Evolutionary conservation across 306 rosid genomes (phyloP).

Genomic region (Vicia villosa): DNA sequence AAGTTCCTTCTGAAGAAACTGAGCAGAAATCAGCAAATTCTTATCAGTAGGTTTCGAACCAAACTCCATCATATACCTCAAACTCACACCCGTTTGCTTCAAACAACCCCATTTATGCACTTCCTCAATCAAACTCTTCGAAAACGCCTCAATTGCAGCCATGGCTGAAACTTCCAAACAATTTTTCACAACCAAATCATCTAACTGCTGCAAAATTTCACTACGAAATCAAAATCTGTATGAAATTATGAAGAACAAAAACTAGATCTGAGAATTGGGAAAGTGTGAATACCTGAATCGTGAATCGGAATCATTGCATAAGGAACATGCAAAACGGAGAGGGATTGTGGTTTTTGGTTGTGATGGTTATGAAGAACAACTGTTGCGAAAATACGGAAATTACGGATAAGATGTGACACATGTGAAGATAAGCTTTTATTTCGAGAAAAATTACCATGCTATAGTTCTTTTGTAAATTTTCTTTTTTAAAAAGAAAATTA

Average conservation of each 20-base stretch:
- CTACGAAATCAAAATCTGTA: neutral
- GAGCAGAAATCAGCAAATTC: conserved; percentile 75
- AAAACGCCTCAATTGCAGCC: conserved; percentile 67
- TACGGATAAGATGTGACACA: neutral
- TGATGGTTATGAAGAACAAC: neutral
- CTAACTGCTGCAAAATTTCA: neutral
- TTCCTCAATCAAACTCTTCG: conserved; percentile 69
- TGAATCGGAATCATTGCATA: neutral
- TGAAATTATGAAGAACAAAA: neutral
- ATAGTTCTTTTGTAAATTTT: too few species aligned
- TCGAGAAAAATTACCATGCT: neutral
- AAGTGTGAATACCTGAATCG: neutral
- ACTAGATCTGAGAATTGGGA: neutral
- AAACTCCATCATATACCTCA: conserved; percentile 89
- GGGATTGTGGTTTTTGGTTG: neutral
- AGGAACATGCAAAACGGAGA: neutral
- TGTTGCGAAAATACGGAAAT: neutral
- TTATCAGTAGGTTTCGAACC: conserved; percentile 59
- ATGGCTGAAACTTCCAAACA: conserved; percentile 22
- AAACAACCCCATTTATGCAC: conserved; percentile 78
- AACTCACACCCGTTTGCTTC: conserved; percentile 84
- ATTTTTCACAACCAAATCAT: neutral
- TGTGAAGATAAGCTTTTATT: neutral
- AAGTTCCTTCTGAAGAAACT: conserved; percentile 86
- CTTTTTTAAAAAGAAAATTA: too few species aligned